phyloP scores from a whole-genome alignment of 202 grass and related monocot species.

The Panicum hallii region DNA sequence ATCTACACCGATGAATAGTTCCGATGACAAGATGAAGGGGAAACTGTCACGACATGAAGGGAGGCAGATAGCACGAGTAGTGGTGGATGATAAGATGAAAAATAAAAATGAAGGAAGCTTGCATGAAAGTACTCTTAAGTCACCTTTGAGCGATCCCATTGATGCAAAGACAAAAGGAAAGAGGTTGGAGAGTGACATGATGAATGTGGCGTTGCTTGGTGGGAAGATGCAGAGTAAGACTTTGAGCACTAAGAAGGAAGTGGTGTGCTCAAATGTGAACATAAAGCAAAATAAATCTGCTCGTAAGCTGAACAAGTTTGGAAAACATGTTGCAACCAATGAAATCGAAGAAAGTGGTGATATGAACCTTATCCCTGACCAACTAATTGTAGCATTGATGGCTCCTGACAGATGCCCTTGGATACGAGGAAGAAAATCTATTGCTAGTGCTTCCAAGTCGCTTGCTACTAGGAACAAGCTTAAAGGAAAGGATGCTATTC shows the following conservation, averaged over 20 bases:
- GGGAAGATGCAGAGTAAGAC: conserved; percentile 15
- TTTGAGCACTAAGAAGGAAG: conserved; percentile 29
- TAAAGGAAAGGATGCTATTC: conserved; percentile 31
- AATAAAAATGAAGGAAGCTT: conserved; percentile 10
- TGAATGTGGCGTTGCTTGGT: conserved; percentile 13
- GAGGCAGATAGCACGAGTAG: background rate
- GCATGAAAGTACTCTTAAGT: background rate
- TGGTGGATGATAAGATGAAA: conserved; percentile 9
- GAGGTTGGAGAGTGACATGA: conserved; percentile 23
- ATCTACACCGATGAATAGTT: conserved; percentile 11
- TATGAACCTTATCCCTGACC: conserved; percentile 35
- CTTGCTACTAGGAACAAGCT: conserved; percentile 27
- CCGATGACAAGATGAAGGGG: conserved; percentile 20
- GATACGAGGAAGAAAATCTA: conserved; percentile 45
- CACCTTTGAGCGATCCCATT: conserved; percentile 19
- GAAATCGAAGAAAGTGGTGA: conserved; percentile 21
- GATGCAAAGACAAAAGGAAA: conserved; percentile 39
- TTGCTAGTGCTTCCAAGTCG: conserved; percentile 43
- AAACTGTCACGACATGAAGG: conserved; percentile 24
- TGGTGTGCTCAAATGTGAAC: background rate
- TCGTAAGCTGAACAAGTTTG: conserved; percentile 24
- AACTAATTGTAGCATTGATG: conserved; percentile 57
- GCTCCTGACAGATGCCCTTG: conserved; percentile 49
- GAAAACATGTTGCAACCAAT: conserved; percentile 10
- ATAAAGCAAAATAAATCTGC: conserved; percentile 26